Base-by-base conservation (phyloP, 345 rosid genomes). In the Microcos paniculata region DNA sequence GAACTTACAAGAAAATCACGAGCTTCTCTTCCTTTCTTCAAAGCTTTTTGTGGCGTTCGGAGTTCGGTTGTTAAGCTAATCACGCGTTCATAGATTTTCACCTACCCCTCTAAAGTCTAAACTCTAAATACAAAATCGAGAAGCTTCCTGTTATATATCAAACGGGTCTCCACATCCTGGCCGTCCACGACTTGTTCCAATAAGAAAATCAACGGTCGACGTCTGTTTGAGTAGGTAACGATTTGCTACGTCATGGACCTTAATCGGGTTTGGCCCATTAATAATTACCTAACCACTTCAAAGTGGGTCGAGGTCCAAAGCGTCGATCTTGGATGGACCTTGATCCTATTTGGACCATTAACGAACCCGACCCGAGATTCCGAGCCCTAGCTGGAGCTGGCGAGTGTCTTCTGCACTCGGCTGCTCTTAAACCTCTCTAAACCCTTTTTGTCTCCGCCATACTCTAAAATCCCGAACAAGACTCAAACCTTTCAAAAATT, bases 341-440 rank as follows among this genome's bases (percentile, higher is more conserved):
- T 18, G 58, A 13, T 51, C 56, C 56, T 5, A 42, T 6, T 42
- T 1, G 56, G 56, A 13, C 21, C 56, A 14, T 14, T 4, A 15
- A 12, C 9, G 1, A 19, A 19, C 56, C 56, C 56, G 21, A 51
- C 56, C 56, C 56, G 56, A 51, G 13, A 51, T 6, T 51, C 0
- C n/a, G 9, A 51, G 56, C 56, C 56, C 56, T 51, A 51, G 56
- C 40, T 35, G 40, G 40, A 4, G 40, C 6, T 35, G 6, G 40
- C 4, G 6, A 35, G 40, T n/a, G 1, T 35, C 6, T 35, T 35
- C 40, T 35, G 4, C 40, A 3, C 40, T 3, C 4, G 8, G 57
- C 23, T n/a, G 24, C 55, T 52, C 64, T 26, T 53, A 75, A 75
- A 53, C 42, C 64, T 38, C 78, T 16, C 42, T 26, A 53, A 75